Evolutionary conservation across 441 rosid species (phyloP).

Genomic region (Viola pubescens): DNA sequence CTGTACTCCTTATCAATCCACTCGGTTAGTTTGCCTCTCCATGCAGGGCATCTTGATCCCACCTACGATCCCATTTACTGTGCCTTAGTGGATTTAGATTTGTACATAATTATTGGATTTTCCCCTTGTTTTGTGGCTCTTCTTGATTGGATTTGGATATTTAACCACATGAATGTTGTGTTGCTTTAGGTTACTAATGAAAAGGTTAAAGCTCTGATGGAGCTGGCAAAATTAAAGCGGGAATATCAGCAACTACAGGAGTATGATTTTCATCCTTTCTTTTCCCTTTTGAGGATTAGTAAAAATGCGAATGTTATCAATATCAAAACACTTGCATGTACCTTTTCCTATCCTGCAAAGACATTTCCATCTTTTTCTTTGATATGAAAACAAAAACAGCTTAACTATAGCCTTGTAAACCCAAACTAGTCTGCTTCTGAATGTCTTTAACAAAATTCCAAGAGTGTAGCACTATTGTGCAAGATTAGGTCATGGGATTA

Average conservation of each 20-base stretch:
- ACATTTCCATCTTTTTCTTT: too few species aligned
- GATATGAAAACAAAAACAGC: too few species aligned
- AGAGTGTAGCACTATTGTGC: slow-evolving; percentile 16
- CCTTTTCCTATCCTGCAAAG: not conserved
- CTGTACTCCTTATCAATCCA: too few species aligned
- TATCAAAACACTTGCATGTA: not conserved
- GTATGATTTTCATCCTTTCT: slow-evolving; percentile 35
- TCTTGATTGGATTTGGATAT: not conserved
- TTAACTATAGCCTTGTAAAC: too few species aligned
- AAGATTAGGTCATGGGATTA: slow-evolving; percentile 42
- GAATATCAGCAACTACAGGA: slow-evolving; percentile 58
- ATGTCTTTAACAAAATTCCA: not conserved
- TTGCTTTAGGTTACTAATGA: slow-evolving; percentile 80
- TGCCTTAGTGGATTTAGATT: too few species aligned
- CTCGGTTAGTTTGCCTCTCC: too few species aligned
- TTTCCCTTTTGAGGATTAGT: not conserved
- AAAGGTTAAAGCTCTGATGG: slow-evolving; percentile 92
- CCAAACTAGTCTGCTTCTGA: too few species aligned
- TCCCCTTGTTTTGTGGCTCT: too few species aligned
- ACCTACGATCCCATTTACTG: too few species aligned
- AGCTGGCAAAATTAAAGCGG: slow-evolving; percentile 72
- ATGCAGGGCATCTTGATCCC: too few species aligned
- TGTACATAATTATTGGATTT: too few species aligned
- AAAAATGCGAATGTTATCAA: not conserved
- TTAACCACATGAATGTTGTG: slow-evolving; percentile 8